Percentiles rank a stretch among this genome's conserved stretches.
Conservation (phyloP, 2,329 filamentous ascomycete genomes). For the Fusarium subglutinans region DNA sequence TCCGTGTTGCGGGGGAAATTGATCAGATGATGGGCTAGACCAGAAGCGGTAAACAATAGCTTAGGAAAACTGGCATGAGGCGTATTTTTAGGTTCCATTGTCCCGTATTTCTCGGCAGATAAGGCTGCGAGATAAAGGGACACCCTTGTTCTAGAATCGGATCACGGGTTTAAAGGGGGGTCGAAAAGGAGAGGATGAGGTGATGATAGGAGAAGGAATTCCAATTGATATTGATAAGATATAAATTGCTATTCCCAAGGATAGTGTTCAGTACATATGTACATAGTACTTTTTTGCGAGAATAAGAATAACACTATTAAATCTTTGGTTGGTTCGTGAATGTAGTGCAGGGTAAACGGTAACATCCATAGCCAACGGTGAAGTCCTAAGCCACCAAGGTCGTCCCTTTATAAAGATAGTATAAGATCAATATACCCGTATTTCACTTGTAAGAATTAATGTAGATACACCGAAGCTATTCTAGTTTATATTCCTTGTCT, state of each 20-base stretch:
- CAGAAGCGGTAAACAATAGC: slow-evolving; percentile 12
- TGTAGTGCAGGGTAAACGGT: neutral
- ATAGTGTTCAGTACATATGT: neutral
- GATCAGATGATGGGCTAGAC: slow-evolving; percentile 7
- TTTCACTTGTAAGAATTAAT: neutral
- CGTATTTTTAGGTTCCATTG: neutral
- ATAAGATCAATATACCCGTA: neutral
- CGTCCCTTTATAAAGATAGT: neutral
- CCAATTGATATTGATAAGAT: neutral
- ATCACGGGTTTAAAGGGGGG: neutral
- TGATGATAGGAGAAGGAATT: neutral
- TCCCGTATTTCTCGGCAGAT: neutral
- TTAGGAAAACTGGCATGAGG: slow-evolving; percentile 18
- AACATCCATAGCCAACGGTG: neutral
- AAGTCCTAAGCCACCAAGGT: neutral
- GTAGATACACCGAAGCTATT: accelerated
- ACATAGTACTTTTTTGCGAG: neutral
- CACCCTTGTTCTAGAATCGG: neutral
- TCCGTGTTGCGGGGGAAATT: slow-evolving; percentile 24
- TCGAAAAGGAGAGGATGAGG: neutral
- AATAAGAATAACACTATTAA: neutral
- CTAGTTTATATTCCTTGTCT: neutral
- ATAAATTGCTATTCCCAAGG: neutral
- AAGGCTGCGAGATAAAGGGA: neutral
- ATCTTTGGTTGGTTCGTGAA: neutral